Base-by-base conservation (phyloP, 371 early-diverging fungal genomes). In the Batrachochytrium dendrobatidis region DNA sequence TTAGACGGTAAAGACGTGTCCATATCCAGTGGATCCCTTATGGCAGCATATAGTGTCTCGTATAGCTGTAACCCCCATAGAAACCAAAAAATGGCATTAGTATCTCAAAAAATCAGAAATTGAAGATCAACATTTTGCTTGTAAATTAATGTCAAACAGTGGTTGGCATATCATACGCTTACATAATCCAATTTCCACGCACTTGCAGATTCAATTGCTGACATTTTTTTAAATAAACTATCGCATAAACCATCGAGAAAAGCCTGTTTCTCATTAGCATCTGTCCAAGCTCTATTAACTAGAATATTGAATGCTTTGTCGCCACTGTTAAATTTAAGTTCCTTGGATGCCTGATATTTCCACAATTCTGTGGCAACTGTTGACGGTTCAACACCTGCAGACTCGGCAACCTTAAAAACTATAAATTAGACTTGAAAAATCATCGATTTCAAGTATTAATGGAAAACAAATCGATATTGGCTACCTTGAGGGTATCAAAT, bases 31-130 rank as follows among this genome's bases (percentile, higher is more conserved):
- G n/a, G n/a, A n/a, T n/a, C n/a, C n/a, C n/a, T n/a, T n/a, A n/a
- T n/a, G n/a, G n/a, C n/a, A n/a, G n/a, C n/a, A 24, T 61, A 34
- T 2, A 72, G 57, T n/a, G 50, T 50, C 52, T 66, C 64, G 54
- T 72, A 72, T 26, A 69, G 34, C 60, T 64, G 39, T 10, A 43
- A 6, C n/a, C n/a, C n/a, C n/a, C n/a, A n/a, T n/a, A n/a, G n/a
- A n/a, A n/a, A n/a, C n/a, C n/a, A n/a, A n/a, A n/a, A n/a, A n/a
- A n/a, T n/a, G n/a, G n/a, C n/a, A n/a, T n/a, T n/a, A n/a, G n/a
- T n/a, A n/a, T n/a, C n/a, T n/a, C n/a, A n/a, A n/a, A n/a, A n/a
- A n/a, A n/a, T n/a, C n/a, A n/a, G n/a, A n/a, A n/a, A n/a, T n/a
- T n/a, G n/a, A n/a, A n/a, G n/a, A n/a, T n/a, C n/a, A n/a, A n/a